Evolutionary conservation across 495 filamentous ascomycete species (phyloP).

Genomic region (Delitschia confertaspora): DNA sequence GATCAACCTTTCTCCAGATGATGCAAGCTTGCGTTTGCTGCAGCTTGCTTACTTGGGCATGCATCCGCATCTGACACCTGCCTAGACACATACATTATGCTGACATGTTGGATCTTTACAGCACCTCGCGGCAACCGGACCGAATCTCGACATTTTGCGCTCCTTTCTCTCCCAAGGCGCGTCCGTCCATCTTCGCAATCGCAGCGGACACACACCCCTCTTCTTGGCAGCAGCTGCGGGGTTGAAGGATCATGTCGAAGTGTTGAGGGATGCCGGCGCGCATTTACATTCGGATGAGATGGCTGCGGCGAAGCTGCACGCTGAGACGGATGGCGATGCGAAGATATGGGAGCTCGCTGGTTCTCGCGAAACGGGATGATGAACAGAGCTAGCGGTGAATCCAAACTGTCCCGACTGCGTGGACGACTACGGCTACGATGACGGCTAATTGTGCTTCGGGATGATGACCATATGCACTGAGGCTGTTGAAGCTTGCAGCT

Average conservation of each 20-base stretch:
- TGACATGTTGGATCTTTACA: constrained; percentile 28
- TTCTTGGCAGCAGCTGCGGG: constrained; percentile 63
- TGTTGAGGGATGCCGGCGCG: constrained; percentile 63
- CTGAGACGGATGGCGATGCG: constrained; percentile 19
- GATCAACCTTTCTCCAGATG: constrained; percentile 10
- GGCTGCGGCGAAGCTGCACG: constrained; percentile 26
- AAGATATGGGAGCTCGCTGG: constrained; percentile 16
- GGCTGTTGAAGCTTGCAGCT: no score
- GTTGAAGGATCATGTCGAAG: constrained; percentile 49
- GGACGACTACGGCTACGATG: background rate
- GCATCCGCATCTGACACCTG: no score
- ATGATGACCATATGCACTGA: no score
- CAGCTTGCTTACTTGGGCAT: no score
- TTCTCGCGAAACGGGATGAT: constrained; percentile 2
- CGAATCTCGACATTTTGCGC: constrained; percentile 53
- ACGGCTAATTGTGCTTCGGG: constrained; percentile 19
- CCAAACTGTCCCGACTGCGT: background rate
- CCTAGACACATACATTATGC: constrained; percentile 9
- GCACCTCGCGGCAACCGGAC: constrained; percentile 57
- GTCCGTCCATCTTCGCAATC: constrained; percentile 78
- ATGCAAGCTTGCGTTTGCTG: constrained; percentile 17
- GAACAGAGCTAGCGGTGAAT: constrained; percentile 10
- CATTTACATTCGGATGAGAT: constrained; percentile 59
- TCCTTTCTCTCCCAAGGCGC: constrained; percentile 69
- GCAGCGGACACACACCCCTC: constrained; percentile 70